Evolutionary conservation across 306 rosid genomes (phyloP).

Genomic region (Luffa acutangula): DNA sequence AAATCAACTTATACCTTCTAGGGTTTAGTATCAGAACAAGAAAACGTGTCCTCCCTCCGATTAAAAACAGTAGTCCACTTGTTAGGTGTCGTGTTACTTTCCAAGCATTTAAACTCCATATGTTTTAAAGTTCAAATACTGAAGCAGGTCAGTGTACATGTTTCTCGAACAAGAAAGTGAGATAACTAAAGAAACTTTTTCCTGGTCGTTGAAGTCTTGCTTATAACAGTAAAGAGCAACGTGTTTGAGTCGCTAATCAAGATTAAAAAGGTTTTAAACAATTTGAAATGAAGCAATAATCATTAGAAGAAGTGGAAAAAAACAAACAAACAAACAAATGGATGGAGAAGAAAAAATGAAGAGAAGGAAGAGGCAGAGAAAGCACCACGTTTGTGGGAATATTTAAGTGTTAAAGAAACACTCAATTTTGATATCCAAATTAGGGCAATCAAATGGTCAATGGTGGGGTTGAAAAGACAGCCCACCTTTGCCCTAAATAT

Average conservation of each 20-base stretch:
- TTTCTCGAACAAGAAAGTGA: neutral
- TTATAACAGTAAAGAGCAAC: neutral
- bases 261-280: neutral
- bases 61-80: neutral
- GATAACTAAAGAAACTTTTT: neutral
- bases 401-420: neutral
- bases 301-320: neutral
- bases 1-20: no score
- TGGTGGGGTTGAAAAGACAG: neutral
- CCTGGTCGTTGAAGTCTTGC: neutral
- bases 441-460: neutral
- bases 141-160: neutral
- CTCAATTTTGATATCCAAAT: neutral
- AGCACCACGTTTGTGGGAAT: conserved; percentile 3
- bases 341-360: neutral
- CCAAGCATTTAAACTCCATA: no score
- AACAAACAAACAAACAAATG: no score
- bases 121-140: no score
- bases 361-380: neutral
- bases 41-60: no score
- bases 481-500: neutral
- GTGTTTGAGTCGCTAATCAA: neutral
- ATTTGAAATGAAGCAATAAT: neutral
- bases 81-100: no score
- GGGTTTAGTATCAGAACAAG: neutral